Conservation (phyloP, 306 rosid species). For the Gleditsia sinensis region DNA sequence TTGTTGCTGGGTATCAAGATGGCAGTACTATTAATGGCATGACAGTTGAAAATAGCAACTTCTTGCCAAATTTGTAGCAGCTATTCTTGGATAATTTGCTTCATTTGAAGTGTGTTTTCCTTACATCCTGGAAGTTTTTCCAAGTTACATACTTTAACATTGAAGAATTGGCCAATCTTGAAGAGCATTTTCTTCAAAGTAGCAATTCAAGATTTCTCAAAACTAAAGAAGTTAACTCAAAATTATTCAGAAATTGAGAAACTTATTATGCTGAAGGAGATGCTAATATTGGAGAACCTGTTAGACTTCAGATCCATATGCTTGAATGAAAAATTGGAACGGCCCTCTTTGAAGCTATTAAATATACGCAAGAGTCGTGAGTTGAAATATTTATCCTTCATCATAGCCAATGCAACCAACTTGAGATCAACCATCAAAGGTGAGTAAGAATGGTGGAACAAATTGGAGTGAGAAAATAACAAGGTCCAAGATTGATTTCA, state of each 20-base stretch:
- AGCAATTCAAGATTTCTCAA: conserved; percentile 14
- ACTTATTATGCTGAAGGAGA: not conserved
- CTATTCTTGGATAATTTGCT: conserved; percentile 25
- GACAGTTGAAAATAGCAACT: not conserved
- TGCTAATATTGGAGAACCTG: conserved; percentile 23
- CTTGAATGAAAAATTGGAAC: conserved; percentile 9
- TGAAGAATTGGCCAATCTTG: conserved; percentile 25
- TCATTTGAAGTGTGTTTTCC: conserved; percentile 8
- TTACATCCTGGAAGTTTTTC: conserved; percentile 22
- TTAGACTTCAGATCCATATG: conserved; percentile 4
- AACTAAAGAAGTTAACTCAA: conserved; percentile 34
- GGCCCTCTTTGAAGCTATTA: conserved; percentile 30
- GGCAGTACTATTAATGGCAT: not conserved
- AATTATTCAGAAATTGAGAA: conserved; percentile 30
- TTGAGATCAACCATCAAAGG: conserved; percentile 25
- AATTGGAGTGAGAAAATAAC: conserved; percentile 24
- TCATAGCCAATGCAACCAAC: not conserved
- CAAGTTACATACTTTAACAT: conserved; percentile 12
- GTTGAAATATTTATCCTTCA: conserved; percentile 29
- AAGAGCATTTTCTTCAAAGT: conserved; percentile 24
- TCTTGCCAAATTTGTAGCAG: conserved; percentile 35
- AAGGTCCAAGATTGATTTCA: not conserved
- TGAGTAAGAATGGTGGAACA: conserved; percentile 32
- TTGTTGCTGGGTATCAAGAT: not conserved
- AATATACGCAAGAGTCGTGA: not conserved